Conservation (phyloP, 2,329 filamentous ascomycete species). For the Pseudocercospora eumusae region DNA sequence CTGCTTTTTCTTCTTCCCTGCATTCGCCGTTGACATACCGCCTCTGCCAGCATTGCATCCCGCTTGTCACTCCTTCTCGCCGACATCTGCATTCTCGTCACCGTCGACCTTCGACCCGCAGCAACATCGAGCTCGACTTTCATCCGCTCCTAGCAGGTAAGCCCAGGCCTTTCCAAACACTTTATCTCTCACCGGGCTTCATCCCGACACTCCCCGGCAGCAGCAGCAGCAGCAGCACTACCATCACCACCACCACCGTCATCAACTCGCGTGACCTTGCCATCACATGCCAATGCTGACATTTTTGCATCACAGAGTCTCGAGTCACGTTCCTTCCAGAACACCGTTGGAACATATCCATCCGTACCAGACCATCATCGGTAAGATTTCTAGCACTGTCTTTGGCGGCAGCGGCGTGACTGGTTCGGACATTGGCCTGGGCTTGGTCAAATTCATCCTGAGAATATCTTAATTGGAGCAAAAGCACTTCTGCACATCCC, state of each 20-base stretch:
- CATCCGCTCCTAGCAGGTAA: constrained; percentile 99
- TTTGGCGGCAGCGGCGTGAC: constrained; percentile 17
- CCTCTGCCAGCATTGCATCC: constrained; percentile 41
- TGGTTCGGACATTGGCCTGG: constrained; percentile 21
- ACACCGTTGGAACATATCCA: constrained; percentile 32
- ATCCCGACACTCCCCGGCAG: constrained; percentile 1
- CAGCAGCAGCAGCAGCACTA: too few species aligned
- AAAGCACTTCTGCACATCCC: constrained; percentile 13
- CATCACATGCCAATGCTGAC: constrained; percentile 19
- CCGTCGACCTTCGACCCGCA: constrained; percentile 25
- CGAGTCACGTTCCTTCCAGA: constrained; percentile 19
- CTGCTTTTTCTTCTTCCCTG: constrained; percentile 41
- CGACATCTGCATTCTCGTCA: constrained; percentile 31
- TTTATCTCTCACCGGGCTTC: constrained; percentile 7
- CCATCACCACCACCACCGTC: constrained; percentile 11
- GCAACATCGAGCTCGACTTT: constrained; percentile 69
- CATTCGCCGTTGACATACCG: constrained; percentile 39
- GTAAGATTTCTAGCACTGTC: constrained; percentile 29
- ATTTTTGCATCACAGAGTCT: constrained; percentile 15
- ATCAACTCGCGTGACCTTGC: constrained; percentile 6
- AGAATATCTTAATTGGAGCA: constrained; percentile 20
- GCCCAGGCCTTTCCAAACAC: constrained; percentile 90
- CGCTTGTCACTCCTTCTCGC: constrained; percentile 39
- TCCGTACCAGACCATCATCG: constrained; percentile 29
- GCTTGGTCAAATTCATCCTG: constrained; percentile 13